Base-by-base conservation (phyloP, 208 protist species). In the Trypanosoma vivax region DNA sequence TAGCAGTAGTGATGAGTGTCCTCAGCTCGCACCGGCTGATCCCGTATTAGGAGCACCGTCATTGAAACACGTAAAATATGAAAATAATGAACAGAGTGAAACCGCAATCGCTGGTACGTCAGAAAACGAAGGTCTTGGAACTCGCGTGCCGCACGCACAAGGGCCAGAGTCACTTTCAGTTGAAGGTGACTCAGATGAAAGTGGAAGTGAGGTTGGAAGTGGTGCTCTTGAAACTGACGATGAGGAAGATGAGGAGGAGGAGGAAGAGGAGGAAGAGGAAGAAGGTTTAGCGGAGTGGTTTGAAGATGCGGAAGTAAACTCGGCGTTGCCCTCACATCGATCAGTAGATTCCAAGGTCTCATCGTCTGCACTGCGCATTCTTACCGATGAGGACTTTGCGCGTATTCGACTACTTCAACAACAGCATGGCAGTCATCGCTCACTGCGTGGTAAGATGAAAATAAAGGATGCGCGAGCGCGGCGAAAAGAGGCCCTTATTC, bases 371-470 rank as follows among this genome's bases (percentile, higher is more conserved):
- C 52, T 58, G 2, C 79, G 83, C 18, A 70, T 94, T 55, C 66
- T 94, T 11, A 87, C 78, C 10, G 87, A 94, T 37, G 81, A 56
- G 34, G 87, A 94, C 52, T 91, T 94, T 60, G 65, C 80, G 39
- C 82, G 77, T 63, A 89, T 94, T 37, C 84, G 79, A 9, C 69
- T 71, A 40, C 72, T 94, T 30, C 76, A 87, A 48, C 50, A 43
- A 0, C 83, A 92, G 41, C 51, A 82, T 40, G 83, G 80, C 31
- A 86, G 73, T 31, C 83, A 90, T 39, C 70, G 63, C 3, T 85
- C 76, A 1, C 72, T 88, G 33, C 76, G 83, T 11, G 83, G 83
- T 11, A 91, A 91, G 59, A 46, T 62, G 33, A 88, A 88, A 60
- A 81, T 79, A 14, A 50, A 69, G 5, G 81, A 85, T 16, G 70